Percentiles rank a stretch among this genome's conserved stretches.
These are phyloP conservation scores for Pinus tabuliformis DNA, from an alignment of 75 land plant species.

Conservation along the genomic window DNA sequence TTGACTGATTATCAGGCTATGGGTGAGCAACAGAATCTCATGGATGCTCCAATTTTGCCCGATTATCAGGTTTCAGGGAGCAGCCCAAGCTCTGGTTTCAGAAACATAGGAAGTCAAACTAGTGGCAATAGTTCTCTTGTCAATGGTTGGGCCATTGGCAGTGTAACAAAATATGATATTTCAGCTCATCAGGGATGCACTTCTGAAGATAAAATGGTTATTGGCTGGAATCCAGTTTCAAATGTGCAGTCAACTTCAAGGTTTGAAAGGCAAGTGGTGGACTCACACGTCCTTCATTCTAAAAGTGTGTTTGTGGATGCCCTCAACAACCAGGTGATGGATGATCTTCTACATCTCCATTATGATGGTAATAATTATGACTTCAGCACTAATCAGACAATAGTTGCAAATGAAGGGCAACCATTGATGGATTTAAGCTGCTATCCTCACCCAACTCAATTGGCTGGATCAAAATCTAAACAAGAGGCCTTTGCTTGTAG, in stretches of 20 bases:
- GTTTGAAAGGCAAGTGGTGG: conserved; percentile 1
- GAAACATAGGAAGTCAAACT: neutral
- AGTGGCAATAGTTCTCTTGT: conserved; percentile 2
- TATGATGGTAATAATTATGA: neutral
- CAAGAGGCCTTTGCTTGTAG: conserved; percentile 6
- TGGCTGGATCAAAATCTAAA: neutral
- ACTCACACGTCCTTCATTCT: conserved; percentile 1
- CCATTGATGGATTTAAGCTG: no score
- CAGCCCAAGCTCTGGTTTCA: neutral
- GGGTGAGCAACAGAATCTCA: neutral
- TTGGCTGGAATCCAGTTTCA: conserved; percentile 8
- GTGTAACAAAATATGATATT: neutral
- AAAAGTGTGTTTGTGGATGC: no score
- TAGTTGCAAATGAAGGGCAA: conserved; percentile 1
- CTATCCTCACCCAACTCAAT: no score
- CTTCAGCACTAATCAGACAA: neutral
- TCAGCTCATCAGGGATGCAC: neutral
- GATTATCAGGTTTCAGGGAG: conserved; percentile 1
- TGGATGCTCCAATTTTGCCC: neutral
- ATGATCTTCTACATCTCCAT: no score
- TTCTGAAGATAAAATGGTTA: conserved; percentile 4
- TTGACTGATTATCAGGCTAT: no score
- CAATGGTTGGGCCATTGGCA: neutral
- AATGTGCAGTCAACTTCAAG: neutral
- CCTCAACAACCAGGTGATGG: no score